A percentile compares a stretch with the other conserved stretches of the same genome.
Conservation (phyloP, 2,329 filamentous ascomycete genomes). For the Akanthomyces muscarius region DNA sequence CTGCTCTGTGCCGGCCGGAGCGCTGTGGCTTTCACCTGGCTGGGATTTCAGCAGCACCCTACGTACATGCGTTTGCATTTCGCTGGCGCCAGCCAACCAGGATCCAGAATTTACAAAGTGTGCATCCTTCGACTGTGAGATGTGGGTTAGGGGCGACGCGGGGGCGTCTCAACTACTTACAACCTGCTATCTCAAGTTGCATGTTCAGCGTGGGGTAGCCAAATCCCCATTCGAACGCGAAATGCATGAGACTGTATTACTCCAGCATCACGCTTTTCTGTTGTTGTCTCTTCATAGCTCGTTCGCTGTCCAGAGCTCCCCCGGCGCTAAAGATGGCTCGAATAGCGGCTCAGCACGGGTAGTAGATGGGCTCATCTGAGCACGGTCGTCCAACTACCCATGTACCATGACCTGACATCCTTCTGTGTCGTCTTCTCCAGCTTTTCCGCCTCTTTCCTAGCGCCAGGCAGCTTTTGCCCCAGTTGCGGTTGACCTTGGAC, state of each 20-base stretch:
- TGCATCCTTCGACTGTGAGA: not conserved
- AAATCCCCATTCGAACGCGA: not conserved
- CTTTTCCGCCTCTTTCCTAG: not conserved
- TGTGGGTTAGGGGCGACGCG: not conserved
- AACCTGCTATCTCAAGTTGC: not conserved
- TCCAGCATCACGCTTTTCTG: not conserved
- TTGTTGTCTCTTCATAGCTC: not conserved
- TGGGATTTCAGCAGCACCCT: not conserved
- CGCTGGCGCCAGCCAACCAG: not conserved
- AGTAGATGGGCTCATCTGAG: not conserved
- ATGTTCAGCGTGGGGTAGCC: not conserved
- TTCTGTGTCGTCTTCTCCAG: not conserved
- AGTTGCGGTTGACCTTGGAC: not conserved
- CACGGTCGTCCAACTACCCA: not conserved
- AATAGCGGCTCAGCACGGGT: not conserved
- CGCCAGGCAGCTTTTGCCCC: not conserved
- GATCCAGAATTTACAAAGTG: constrained; percentile 4
- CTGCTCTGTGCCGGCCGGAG: not conserved
- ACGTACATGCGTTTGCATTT: not conserved
- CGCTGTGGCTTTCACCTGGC: not conserved
- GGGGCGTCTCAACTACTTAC: not conserved
- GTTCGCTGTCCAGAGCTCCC: not conserved
- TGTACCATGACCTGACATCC: not conserved
- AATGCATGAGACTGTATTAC: not conserved
- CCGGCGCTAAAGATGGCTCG: not conserved